Conservation (phyloP, 2,329 filamentous ascomycete species). For the Ascochyta koolunga region DNA sequence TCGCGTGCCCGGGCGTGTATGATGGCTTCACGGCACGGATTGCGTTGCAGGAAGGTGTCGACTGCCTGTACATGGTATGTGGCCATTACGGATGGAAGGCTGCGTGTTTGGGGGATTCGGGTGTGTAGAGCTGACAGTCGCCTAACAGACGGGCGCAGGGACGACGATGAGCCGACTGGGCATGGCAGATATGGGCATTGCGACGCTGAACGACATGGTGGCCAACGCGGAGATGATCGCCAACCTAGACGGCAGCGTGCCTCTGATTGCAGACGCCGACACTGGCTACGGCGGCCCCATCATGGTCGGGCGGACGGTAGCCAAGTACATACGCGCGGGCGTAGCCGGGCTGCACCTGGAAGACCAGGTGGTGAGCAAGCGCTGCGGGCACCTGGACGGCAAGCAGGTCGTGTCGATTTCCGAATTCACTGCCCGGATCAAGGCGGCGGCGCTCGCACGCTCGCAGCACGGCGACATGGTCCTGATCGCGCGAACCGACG, state of each 20-base stretch:
- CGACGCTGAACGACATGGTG: slow-evolving; percentile 67
- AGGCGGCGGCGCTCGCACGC: slow-evolving; percentile 60
- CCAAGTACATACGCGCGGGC: slow-evolving; percentile 60
- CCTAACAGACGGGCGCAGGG: slow-evolving; percentile 64
- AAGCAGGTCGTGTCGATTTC: slow-evolving; percentile 64
- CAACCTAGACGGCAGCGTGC: slow-evolving; percentile 60
- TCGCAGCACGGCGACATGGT: slow-evolving; percentile 62
- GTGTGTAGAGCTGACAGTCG: neutral
- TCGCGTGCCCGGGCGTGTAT: slow-evolving; percentile 70
- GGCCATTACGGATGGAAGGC: neutral
- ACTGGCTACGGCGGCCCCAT: slow-evolving; percentile 58
- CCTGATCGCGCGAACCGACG: slow-evolving; percentile 69
- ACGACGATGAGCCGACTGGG: slow-evolving; percentile 67
- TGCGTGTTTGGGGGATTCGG: neutral
- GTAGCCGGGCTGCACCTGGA: slow-evolving; percentile 68
- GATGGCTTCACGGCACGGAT: slow-evolving; percentile 71
- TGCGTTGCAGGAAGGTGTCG: slow-evolving; percentile 66
- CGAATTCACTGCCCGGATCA: slow-evolving; percentile 62
- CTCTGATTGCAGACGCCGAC: slow-evolving; percentile 67
- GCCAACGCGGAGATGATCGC: slow-evolving; percentile 70
- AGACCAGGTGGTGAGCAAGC: slow-evolving; percentile 68
- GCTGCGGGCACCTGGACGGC: slow-evolving; percentile 67
- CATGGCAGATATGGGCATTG: slow-evolving; percentile 67
- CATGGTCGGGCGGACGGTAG: slow-evolving; percentile 59
- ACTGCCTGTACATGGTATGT: slow-evolving; percentile 70